phyloP scores from a whole-genome alignment of 1,284 basidiomycete genomes.

The Jaminaea rosea region DNA sequence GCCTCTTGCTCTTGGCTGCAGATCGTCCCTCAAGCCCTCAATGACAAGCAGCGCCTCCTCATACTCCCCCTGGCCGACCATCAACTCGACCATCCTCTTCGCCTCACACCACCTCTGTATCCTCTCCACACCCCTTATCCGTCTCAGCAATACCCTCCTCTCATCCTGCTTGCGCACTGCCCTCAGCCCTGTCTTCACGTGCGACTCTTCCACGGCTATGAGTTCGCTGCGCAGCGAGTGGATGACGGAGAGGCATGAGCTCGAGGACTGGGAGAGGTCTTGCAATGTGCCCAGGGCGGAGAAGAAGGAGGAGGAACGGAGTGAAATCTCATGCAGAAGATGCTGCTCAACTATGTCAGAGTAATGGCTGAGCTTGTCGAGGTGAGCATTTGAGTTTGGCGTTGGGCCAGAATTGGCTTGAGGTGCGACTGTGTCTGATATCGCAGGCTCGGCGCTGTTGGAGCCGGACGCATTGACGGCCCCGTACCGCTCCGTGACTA shows the following conservation, averaged over 20 bases:
- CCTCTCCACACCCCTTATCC: conserved; percentile 15
- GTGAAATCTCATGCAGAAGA: conserved; percentile 81
- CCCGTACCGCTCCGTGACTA: conserved; percentile 60
- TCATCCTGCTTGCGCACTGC: conserved; percentile 24
- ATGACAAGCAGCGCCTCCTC: conserved; percentile 40
- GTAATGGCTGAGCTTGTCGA: conserved; percentile 81
- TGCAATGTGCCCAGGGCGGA: conserved; percentile 88
- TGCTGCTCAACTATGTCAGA: conserved; percentile 92
- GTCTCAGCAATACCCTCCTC: conserved; percentile 22
- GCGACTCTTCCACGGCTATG: conserved; percentile 66
- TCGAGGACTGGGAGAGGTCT: conserved; percentile 78
- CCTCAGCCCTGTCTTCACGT: conserved; percentile 27
- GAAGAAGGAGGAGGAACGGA: conserved; percentile 87
- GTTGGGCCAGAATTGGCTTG: no score
- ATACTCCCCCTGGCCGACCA: conserved; percentile 36
- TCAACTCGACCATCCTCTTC: conserved; percentile 25
- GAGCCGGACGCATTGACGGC: conserved; percentile 13
- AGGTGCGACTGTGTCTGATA: not conserved
- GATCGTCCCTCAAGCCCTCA: conserved; percentile 13
- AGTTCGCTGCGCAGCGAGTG: conserved; percentile 63
- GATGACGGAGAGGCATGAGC: conserved; percentile 70
- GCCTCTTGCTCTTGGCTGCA: not conserved
- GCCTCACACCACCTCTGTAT: conserved; percentile 28
- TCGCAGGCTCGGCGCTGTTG: not conserved
- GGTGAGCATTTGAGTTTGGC: not conserved